Conservation (phyloP, 805 yeast genomes). For the Metschnikowia henanensis region DNA sequence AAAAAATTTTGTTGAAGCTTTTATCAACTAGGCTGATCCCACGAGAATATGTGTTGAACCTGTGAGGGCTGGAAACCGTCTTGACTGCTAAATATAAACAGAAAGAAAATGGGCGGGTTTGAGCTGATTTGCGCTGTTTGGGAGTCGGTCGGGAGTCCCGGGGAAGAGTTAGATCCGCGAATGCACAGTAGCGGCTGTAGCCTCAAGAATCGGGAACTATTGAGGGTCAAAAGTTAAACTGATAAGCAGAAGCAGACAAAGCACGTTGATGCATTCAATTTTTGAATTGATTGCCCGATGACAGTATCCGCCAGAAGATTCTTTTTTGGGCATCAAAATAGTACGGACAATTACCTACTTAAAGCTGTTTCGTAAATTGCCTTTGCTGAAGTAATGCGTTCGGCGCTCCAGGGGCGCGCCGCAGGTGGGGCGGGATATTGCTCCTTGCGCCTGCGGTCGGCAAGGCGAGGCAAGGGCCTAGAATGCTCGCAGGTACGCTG, state of each 20-base stretch:
- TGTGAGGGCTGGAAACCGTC: too few species aligned
- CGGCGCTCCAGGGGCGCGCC: slow-evolving; percentile 2
- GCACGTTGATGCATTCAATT: too few species aligned
- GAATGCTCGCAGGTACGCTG: not conserved
- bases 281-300: too few species aligned
- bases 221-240: too few species aligned
- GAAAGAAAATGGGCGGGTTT: not conserved
- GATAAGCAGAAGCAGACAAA: too few species aligned
- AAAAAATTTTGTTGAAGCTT: too few species aligned
- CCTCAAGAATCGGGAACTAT: too few species aligned
- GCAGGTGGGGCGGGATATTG: not conserved
- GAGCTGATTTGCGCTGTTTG: not conserved
- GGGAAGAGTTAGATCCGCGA: not conserved
- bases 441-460: not conserved
- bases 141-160: not conserved
- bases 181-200: too few species aligned
- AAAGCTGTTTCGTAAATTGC: not conserved
- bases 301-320: too few species aligned
- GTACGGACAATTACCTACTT: not conserved
- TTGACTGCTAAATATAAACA: not conserved
- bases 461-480: not conserved
- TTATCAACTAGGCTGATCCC: too few species aligned
- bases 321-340: too few species aligned
- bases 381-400: not conserved
- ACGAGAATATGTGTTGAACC: too few species aligned